phyloP scores from a whole-genome alignment of 2,329 filamentous ascomycete genomes.

The Hymenotorrendiella dingleyae region DNA sequence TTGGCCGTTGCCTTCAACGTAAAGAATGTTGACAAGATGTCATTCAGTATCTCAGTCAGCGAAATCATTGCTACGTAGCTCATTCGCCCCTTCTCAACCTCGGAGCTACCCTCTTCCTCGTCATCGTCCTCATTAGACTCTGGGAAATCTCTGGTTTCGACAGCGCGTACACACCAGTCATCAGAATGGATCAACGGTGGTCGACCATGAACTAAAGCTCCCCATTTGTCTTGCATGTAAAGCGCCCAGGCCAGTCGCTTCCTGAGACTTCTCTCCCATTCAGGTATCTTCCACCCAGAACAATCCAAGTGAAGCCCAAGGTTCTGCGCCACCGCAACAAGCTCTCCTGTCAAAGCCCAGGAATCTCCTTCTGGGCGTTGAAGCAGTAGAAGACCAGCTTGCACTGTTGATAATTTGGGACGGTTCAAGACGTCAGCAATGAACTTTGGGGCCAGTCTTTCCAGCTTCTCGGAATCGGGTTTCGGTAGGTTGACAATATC shows the following conservation, averaged over 20 bases:
- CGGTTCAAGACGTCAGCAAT: slow-evolving; percentile 72
- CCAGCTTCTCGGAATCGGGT: slow-evolving; percentile 68
- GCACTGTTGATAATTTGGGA: slow-evolving; percentile 75
- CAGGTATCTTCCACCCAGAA: slow-evolving; percentile 77
- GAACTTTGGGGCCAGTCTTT: slow-evolving; percentile 66
- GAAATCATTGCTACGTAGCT: slow-evolving; percentile 46
- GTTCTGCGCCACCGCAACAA: slow-evolving; percentile 83
- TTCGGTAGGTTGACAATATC: slow-evolving; percentile 57
- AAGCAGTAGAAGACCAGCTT: slow-evolving; percentile 68
- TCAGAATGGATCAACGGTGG: slow-evolving; percentile 47
- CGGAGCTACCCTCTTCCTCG: slow-evolving; percentile 33
- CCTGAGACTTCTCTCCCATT: slow-evolving; percentile 78
- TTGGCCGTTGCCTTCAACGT: slow-evolving; percentile 27
- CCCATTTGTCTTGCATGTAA: slow-evolving; percentile 95
- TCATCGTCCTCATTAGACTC: slow-evolving; percentile 26
- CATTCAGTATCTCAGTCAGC: slow-evolving; percentile 44
- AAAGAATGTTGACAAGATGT: slow-evolving; percentile 45
- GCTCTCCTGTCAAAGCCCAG: slow-evolving; percentile 78
- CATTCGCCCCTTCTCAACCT: slow-evolving; percentile 39
- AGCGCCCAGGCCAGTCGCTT: slow-evolving; percentile 86
- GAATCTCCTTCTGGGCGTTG: slow-evolving; percentile 73
- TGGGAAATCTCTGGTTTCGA: slow-evolving; percentile 40
- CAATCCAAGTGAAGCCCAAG: slow-evolving; percentile 86
- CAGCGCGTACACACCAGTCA: slow-evolving; percentile 48
- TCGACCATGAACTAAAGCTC: slow-evolving; percentile 65